Evolutionary conservation across 768 basidiomycete species (phyloP).

Genomic region (Lentinula lateritia): DNA sequence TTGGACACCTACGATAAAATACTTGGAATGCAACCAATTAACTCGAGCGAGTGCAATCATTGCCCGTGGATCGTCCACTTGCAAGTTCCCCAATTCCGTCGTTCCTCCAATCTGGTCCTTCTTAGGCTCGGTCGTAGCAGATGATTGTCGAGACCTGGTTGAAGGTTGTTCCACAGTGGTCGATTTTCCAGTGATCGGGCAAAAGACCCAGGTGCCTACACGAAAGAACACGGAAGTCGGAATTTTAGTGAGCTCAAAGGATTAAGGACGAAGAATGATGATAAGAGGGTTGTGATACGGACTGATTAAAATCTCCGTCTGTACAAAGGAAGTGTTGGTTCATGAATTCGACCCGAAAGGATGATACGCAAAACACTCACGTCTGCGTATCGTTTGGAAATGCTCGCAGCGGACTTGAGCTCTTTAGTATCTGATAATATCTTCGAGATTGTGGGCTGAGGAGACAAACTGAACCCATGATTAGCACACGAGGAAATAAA

Average conservation of each 20-base stretch:
- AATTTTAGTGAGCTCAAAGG: not conserved
- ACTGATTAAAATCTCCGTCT: conserved; percentile 44
- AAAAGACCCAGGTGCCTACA: conserved; percentile 30
- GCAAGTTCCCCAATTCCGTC: not conserved
- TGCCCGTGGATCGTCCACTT: conserved; percentile 31
- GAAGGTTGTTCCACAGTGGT: not conserved
- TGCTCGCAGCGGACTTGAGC: conserved; percentile 25
- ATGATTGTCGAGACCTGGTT: not conserved
- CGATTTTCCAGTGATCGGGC: conserved; percentile 21
- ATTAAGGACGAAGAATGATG: not conserved
- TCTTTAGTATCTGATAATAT: conserved; percentile 36
- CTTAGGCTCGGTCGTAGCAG: not conserved
- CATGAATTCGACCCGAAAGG: not conserved
- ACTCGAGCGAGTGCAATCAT: conserved; percentile 34
- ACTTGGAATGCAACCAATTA: conserved; percentile 38
- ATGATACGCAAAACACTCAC: conserved; percentile 24
- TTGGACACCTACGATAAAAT: conserved; percentile 29
- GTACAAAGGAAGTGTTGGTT: not conserved
- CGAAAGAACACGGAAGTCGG: not conserved
- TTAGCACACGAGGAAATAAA: not conserved
- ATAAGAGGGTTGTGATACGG: conserved; percentile 7
- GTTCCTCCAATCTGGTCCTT: not conserved
- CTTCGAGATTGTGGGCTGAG: conserved; percentile 41
- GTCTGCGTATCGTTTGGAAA: conserved; percentile 42
- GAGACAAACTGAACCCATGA: not conserved